phyloP scores from a whole-genome alignment of 345 rosid species.

The Rhodamnia argentea region DNA sequence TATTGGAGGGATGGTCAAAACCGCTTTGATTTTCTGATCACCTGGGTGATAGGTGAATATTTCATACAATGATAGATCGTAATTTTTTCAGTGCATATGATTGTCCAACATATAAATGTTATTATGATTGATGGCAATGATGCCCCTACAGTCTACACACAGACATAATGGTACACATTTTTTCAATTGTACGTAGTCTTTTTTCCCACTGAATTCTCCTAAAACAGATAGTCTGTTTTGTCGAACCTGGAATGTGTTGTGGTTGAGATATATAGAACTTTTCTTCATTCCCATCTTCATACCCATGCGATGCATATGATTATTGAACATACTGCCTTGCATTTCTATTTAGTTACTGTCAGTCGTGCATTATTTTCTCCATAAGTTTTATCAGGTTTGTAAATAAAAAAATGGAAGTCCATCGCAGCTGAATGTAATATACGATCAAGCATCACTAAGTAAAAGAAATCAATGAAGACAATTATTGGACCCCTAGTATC shows the following conservation, averaged over 20 bases:
- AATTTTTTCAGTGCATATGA: background rate
- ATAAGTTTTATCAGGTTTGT: background rate
- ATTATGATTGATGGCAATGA: background rate
- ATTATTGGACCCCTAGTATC: background rate
- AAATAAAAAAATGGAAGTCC: background rate
- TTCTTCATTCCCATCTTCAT: background rate
- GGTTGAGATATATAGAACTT: background rate
- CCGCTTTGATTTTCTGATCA: slow-evolving; percentile 84
- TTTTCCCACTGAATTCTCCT: background rate
- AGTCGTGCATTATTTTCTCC: background rate
- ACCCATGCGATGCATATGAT: background rate
- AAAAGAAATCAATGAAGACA: background rate
- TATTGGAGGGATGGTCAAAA: slow-evolving; percentile 97
- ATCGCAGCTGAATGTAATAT: background rate
- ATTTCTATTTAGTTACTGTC: background rate
- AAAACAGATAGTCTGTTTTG: background rate
- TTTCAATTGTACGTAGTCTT: background rate
- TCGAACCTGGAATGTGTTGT: background rate
- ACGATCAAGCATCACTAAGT: background rate
- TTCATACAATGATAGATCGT: background rate
- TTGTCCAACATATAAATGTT: background rate
- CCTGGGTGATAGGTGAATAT: slow-evolving; percentile 75
- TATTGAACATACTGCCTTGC: background rate
- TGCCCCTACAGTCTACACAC: background rate
- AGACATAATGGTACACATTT: background rate